phyloP scores from a whole-genome alignment of 495 filamentous ascomycete species.

The Hyphodiscus hymeniophilus region DNA sequence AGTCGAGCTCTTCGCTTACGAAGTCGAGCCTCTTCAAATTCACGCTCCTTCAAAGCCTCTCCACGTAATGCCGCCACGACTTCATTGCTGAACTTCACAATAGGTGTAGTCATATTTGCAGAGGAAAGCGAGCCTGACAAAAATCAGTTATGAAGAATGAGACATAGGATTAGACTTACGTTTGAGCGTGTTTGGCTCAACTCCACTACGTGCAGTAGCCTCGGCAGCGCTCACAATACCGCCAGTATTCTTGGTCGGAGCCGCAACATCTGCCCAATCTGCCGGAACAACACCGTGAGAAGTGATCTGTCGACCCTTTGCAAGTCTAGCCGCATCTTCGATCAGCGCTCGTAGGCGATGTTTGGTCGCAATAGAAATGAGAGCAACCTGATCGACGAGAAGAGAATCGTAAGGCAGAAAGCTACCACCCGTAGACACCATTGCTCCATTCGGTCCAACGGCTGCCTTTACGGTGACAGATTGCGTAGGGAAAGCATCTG shows the following conservation, averaged over 20 bases:
- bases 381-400: slow-evolving; percentile 64
- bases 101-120: slow-evolving; percentile 10
- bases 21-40: slow-evolving; percentile 39
- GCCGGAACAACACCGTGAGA: slow-evolving; percentile 62
- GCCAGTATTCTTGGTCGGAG: slow-evolving; percentile 24
- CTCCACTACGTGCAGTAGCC: slow-evolving; percentile 18
- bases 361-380: slow-evolving; percentile 68
- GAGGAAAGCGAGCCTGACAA: slow-evolving; percentile 14
- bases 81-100: slow-evolving; percentile 22
- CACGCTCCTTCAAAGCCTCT: slow-evolving; percentile 31
- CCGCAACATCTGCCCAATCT: slow-evolving; percentile 62
- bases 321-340: slow-evolving; percentile 58
- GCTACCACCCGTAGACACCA: slow-evolving; percentile 50
- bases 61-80: slow-evolving; percentile 31
- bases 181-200: slow-evolving; percentile 26
- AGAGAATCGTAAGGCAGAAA: slow-evolving; percentile 58
- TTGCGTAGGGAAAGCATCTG: slow-evolving; percentile 37
- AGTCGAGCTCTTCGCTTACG: slow-evolving; percentile 39
- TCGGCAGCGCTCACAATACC: slow-evolving; percentile 29
- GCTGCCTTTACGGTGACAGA: slow-evolving; percentile 25
- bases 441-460: slow-evolving; percentile 41
- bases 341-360: slow-evolving; percentile 60
- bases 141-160: slow-evolving; percentile 11
- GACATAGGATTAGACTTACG: slow-evolving; percentile 14
- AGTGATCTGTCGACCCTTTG: slow-evolving; percentile 57